Evolutionary conservation across 768 basidiomycete genomes (phyloP).

Genomic region (Leucocoprinus leucothites): DNA sequence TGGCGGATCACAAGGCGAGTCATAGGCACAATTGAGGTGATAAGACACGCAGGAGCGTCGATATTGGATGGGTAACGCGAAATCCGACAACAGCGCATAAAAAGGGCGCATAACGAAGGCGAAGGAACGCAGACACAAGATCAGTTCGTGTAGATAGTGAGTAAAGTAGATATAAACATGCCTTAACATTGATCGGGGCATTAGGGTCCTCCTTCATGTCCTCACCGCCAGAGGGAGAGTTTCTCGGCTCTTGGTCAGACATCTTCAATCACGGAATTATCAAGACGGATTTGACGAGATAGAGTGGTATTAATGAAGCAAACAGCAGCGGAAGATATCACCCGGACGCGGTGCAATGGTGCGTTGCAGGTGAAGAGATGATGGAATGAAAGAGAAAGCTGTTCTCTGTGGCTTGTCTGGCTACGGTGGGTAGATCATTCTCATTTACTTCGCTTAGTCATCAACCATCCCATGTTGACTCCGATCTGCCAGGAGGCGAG

Average conservation of each 20-base stretch:
- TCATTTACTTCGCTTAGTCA: conserved; percentile 13
- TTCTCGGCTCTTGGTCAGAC: conserved; percentile 51
- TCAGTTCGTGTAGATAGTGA: neutral
- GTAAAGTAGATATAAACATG: conserved; percentile 21
- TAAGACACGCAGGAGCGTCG: neutral
- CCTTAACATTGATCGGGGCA: conserved; percentile 78
- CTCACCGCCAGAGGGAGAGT: conserved; percentile 26
- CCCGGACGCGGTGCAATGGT: neutral
- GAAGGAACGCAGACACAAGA: neutral
- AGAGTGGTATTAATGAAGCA: no score
- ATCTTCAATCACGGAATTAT: conserved; percentile 26
- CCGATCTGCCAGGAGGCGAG: neutral
- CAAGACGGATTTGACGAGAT: neutral
- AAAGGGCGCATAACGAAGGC: neutral
- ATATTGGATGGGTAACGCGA: neutral
- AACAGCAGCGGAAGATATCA: neutral
- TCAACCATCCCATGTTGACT: neutral
- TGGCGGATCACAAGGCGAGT: neutral
- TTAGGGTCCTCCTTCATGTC: conserved; percentile 61
- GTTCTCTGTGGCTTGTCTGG: conserved; percentile 5
- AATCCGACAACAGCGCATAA: neutral
- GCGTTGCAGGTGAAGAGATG: conserved; percentile 1
- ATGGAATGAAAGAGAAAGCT: conserved; percentile 3
- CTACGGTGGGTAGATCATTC: conserved; percentile 8
- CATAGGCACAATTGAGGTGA: neutral